These are phyloP conservation scores for Alternaria sp. DNA, from an alignment of 2,329 filamentous ascomycete genomes.

Conservation along the genomic window DNA sequence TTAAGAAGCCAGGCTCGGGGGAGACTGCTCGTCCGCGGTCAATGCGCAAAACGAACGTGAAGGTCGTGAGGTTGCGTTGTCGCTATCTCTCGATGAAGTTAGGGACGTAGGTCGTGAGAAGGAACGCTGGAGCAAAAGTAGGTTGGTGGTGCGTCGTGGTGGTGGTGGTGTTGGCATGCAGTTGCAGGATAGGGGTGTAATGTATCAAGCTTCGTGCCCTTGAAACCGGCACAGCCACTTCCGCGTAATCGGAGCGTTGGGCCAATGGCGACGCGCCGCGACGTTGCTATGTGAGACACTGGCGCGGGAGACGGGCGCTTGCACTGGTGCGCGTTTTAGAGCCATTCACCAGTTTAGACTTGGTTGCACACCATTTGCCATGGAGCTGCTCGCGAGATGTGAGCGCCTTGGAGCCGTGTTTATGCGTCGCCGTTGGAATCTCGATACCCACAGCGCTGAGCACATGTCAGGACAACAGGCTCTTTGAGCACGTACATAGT, in stretches of 20 bases:
- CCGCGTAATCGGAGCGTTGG: slow-evolving; percentile 19
- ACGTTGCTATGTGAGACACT: slow-evolving; percentile 37
- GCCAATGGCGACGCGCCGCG: slow-evolving; percentile 32
- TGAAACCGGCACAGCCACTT: slow-evolving; percentile 43
- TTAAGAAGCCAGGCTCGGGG: slow-evolving; percentile 9
- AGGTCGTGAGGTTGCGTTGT: background rate
- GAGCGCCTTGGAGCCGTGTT: background rate
- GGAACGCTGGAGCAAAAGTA: slow-evolving; percentile 10
- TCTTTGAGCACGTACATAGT: background rate
- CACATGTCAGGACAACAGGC: background rate
- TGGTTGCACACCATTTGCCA: slow-evolving; percentile 5
- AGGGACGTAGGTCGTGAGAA: slow-evolving; percentile 6
- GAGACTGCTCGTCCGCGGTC: background rate
- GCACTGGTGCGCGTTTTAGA: slow-evolving; percentile 20
- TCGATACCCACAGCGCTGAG: slow-evolving; percentile 5
- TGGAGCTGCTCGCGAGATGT: slow-evolving; percentile 1
- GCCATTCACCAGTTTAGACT: slow-evolving; percentile 25
- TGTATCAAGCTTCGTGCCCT: slow-evolving; percentile 28
- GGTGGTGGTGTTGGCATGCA: slow-evolving; percentile 13
- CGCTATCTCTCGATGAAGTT: slow-evolving; percentile 2
- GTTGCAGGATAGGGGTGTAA: slow-evolving; percentile 25
- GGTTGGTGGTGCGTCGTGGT: slow-evolving; percentile 9
- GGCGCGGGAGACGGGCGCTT: slow-evolving; percentile 37
- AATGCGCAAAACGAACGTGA: slow-evolving; percentile 6
- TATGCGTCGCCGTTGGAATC: slow-evolving; percentile 4